Base-by-base conservation (phyloP, 2,329 filamentous ascomycete genomes). In the Zasmidium angulare region DNA sequence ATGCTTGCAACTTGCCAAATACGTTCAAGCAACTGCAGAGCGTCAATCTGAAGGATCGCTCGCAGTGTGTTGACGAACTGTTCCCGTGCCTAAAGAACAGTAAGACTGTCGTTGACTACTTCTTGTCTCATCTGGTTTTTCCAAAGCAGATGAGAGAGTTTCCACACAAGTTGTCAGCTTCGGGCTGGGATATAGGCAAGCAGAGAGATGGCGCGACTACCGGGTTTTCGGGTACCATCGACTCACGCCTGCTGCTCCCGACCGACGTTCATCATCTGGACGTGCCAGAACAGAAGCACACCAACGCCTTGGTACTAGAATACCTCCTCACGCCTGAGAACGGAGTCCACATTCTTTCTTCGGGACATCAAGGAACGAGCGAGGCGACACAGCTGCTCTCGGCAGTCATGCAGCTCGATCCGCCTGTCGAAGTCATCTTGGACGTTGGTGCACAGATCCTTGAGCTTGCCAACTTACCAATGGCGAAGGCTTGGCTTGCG, bases 201-300 rank as follows among this genome's bases (percentile, higher is more conserved):
- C 0, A 69, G 77, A 4, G 68, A 86, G 0, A 81, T 88, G 0
- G 74, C 1, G 61, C 80, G 1, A 88, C 86, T 0, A 89, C 87
- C 0, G 88, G 88, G 0, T 91, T 91, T 68, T 88, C 85, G 7
- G 89, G 89, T 0, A 91, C 89, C 0, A 90, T 89, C 48, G 88
- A 91, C 67, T 86, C 83, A 19, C 78, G 81, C 29, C 75, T 73
- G 0, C 76, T 89, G 31, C 72, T 91, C 0, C 88, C 88, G 0
- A 70, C 86, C 14, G 85, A 79, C 0, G 84, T 90, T 20, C 71
- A 76, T 17, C 87, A 90, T 50, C 72, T 83, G 0, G 87, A 91
- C 58, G 76, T 91, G 0, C 74, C 77, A 0, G 71, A 76, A 0
- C 77, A 89, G 0, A 68, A 73, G 0, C 85, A 89, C 51, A 92